Evolutionary conservation across 2,329 filamentous ascomycete species (phyloP).

Genomic region (Aspergillus cejpii): DNA sequence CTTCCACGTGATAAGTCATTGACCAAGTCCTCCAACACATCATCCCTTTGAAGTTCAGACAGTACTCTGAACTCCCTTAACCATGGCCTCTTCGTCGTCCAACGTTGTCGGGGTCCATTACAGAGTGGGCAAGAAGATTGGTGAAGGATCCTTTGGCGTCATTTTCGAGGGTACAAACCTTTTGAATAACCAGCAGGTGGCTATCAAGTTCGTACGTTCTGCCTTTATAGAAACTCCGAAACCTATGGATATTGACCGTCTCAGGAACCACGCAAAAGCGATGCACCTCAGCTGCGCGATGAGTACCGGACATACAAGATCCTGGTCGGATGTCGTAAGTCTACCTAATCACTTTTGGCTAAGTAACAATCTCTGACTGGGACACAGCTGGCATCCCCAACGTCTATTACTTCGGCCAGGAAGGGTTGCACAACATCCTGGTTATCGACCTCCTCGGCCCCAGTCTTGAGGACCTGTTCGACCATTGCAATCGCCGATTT

Average conservation of each 20-base stretch:
- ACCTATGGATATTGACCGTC: slow-evolving; percentile 17
- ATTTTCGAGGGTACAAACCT: slow-evolving; percentile 98
- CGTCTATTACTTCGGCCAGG: slow-evolving; percentile 98
- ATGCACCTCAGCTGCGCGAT: slow-evolving; percentile 94
- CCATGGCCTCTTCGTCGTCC: slow-evolving; percentile 80
- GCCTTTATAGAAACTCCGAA: background rate
- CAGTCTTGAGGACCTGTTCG: slow-evolving; percentile 92
- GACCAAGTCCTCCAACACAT: slow-evolving; percentile 11
- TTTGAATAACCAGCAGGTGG: slow-evolving; percentile 97
- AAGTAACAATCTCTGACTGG: slow-evolving; percentile 29
- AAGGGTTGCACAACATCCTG: slow-evolving; percentile 96
- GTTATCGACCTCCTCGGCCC: slow-evolving; percentile 95
- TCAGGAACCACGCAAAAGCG: slow-evolving; percentile 97
- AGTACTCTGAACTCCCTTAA: slow-evolving; percentile 10
- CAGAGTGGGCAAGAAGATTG: slow-evolving; percentile 97
- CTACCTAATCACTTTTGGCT: slow-evolving; percentile 12
- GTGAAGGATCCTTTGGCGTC: slow-evolving; percentile 96
- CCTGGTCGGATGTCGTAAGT: slow-evolving; percentile 96
- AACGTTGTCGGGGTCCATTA: slow-evolving; percentile 99
- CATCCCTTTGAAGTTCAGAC: slow-evolving; percentile 10
- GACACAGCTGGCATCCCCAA: slow-evolving; percentile 86
- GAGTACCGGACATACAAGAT: slow-evolving; percentile 99
- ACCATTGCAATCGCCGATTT: slow-evolving; percentile 93
- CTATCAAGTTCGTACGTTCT: slow-evolving; percentile 90
- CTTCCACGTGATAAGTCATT: slow-evolving; percentile 17